phyloP scores from a whole-genome alignment of 2,329 filamentous ascomycete species.

The Neocucurbitaria cava region DNA sequence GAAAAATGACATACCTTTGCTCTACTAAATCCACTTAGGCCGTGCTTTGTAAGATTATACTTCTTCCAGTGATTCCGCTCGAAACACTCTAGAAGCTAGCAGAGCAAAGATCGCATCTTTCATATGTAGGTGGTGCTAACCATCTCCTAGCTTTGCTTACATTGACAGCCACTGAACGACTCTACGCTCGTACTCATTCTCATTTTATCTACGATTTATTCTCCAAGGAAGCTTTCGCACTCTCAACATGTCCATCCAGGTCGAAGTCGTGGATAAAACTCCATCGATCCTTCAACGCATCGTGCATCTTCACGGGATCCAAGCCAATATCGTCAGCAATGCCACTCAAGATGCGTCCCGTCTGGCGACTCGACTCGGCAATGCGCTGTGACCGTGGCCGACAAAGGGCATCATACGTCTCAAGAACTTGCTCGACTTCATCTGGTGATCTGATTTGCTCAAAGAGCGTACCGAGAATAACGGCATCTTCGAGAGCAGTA shows the following conservation, averaged over 20 bases:
- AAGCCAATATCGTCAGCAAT: slow-evolving; percentile 8
- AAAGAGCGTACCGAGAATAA: slow-evolving; percentile 50
- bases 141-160: too few species aligned
- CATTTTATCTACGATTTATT: too few species aligned
- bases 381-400: slow-evolving; percentile 13
- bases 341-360: slow-evolving; percentile 10
- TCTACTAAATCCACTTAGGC: too few species aligned
- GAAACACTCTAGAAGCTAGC: too few species aligned
- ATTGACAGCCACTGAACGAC: too few species aligned
- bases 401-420: slow-evolving; percentile 38
- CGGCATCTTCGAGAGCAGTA: slow-evolving; percentile 60
- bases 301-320: slow-evolving; percentile 8
- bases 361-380: slow-evolving; percentile 7
- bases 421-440: slow-evolving; percentile 32
- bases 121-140: too few species aligned
- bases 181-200: too few species aligned
- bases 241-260: slow-evolving; percentile 6
- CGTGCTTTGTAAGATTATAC: too few species aligned
- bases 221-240: not conserved
- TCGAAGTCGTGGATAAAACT: slow-evolving; percentile 6
- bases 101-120: too few species aligned
- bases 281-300: slow-evolving; percentile 11
- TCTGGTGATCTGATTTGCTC: not conserved
- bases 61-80: too few species aligned
- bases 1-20: too few species aligned